A percentile compares a stretch with the other conserved stretches of the same genome.
Conservation (phyloP, 805 yeast species). For the Wickerhamiella spandovensis region DNA sequence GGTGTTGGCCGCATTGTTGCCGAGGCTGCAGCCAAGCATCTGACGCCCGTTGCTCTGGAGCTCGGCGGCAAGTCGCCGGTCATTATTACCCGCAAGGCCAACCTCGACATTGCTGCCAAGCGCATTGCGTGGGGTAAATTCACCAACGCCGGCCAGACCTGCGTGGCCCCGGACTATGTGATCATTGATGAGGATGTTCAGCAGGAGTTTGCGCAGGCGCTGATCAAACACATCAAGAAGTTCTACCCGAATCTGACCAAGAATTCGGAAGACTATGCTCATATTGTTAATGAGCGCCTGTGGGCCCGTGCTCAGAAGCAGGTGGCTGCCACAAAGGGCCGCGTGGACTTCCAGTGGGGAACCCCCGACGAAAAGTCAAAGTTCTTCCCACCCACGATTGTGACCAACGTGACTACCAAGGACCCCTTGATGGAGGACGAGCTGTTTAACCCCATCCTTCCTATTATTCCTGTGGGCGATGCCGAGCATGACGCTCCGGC, state of each 20-base stretch:
- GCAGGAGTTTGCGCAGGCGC: constrained; percentile 34
- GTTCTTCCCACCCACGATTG: constrained; percentile 60
- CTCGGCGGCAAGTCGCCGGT: constrained; percentile 91
- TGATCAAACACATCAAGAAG: constrained; percentile 30
- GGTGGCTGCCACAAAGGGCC: constrained; percentile 25
- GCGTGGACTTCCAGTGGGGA: constrained; percentile 20
- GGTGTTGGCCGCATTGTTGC: constrained; percentile 67
- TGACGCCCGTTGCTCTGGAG: constrained; percentile 73
- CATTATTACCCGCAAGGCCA: constrained; percentile 41
- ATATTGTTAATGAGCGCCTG: constrained; percentile 44
- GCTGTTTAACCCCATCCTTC: constrained; percentile 76
- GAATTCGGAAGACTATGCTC: constrained; percentile 36
- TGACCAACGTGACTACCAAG: constrained; percentile 46
- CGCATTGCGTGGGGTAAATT: constrained; percentile 71
- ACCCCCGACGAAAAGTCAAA: constrained; percentile 26
- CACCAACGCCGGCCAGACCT: constrained; percentile 77
- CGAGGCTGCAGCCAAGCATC: constrained; percentile 65
- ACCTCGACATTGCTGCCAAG: constrained; percentile 32
- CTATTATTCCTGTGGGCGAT: constrained; percentile 43
- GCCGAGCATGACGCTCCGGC: constrained; percentile 18
- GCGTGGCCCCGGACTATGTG: constrained; percentile 79
- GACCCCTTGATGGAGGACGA: constrained; percentile 68
- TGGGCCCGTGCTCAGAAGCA: constrained; percentile 34
- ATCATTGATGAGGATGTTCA: constrained; percentile 49
- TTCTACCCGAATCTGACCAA: constrained; percentile 32